Evolutionary conservation across 805 yeast genomes (phyloP).

Genomic region (Henningerozyma blattae): DNA sequence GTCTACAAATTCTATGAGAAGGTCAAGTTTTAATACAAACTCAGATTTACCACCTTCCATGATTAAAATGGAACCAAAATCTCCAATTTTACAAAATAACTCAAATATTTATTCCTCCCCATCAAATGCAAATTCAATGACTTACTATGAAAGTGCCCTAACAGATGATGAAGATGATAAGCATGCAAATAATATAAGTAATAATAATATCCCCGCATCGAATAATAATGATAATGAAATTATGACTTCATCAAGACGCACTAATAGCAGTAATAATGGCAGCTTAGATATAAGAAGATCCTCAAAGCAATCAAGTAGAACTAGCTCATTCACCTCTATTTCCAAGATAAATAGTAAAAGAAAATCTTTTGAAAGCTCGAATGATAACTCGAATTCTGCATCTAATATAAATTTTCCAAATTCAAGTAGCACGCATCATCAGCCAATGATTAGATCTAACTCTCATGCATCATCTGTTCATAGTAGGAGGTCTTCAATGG

Average conservation of each 20-base stretch:
- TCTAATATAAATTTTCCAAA: background rate
- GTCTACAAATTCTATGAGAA: conserved; percentile 5
- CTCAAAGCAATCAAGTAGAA: conserved; percentile 15
- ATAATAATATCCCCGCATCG: background rate
- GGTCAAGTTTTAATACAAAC: conserved; percentile 23
- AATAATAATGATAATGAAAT: background rate
- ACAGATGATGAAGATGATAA: conserved; percentile 20
- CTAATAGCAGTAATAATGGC: conserved; percentile 1
- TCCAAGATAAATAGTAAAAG: conserved; percentile 10
- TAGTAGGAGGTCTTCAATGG: conserved; percentile 22
- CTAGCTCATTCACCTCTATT: conserved; percentile 12
- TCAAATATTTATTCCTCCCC: conserved; percentile 6
- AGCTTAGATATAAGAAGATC: conserved; percentile 8
- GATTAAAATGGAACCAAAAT: conserved; percentile 59
- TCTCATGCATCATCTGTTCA: conserved; percentile 21
- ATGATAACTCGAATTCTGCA: no score
- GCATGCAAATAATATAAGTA: background rate
- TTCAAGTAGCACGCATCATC: conserved; percentile 2
- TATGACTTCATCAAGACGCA: no score
- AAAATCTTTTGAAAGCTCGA: background rate
- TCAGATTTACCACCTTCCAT: conserved; percentile 50
- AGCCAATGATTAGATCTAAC: conserved; percentile 12
- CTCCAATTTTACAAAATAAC: conserved; percentile 50
- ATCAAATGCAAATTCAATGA: conserved; percentile 6
- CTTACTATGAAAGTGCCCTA: conserved; percentile 20